phyloP scores from a whole-genome alignment of 108 stramenopile species.

The Nannochloropsis salina region DNA sequence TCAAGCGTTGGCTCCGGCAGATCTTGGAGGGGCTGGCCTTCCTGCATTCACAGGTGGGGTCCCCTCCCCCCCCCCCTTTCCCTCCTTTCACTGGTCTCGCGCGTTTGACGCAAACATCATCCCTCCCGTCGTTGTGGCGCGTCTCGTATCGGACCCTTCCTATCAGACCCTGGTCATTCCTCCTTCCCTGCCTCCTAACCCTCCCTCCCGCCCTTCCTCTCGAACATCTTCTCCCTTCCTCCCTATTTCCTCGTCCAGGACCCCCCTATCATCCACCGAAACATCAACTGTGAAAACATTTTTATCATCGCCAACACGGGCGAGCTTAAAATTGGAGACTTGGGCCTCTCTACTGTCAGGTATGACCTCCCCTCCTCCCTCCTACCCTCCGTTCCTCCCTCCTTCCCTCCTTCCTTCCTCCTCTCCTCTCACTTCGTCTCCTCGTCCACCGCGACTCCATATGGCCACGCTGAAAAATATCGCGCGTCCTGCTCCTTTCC shows the following conservation, averaged over 20 bases:
- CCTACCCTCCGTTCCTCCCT: neutral
- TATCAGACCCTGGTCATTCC: too few relatives aligned
- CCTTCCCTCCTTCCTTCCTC: neutral
- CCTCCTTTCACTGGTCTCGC: too few relatives aligned
- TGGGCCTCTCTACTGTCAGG: slow-evolving; percentile 77
- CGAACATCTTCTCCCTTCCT: neutral
- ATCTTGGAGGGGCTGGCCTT: slow-evolving; percentile 86
- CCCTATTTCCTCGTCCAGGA: slow-evolving; percentile 55
- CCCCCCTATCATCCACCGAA: slow-evolving; percentile 96
- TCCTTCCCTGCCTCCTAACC: too few relatives aligned
- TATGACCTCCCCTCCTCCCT: neutral
- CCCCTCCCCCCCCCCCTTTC: neutral
- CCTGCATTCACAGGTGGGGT: slow-evolving; percentile 68
- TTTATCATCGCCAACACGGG: slow-evolving; percentile 95
- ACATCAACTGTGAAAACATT: slow-evolving; percentile 81
- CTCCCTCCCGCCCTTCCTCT: neutral
- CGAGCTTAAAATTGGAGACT: slow-evolving; percentile 91
- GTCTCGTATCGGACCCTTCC: too few relatives aligned
- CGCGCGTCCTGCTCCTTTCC: neutral
- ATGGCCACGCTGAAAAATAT: too few relatives aligned
- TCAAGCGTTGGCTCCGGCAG: slow-evolving; percentile 86
- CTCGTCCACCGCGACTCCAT: too few relatives aligned
- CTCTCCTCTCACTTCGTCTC: neutral
- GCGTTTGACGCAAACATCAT: too few relatives aligned
- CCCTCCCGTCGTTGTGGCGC: too few relatives aligned